phyloP scores from a whole-genome alignment of 2,329 filamentous ascomycete species.

The Xylariomycetidae sp. region DNA sequence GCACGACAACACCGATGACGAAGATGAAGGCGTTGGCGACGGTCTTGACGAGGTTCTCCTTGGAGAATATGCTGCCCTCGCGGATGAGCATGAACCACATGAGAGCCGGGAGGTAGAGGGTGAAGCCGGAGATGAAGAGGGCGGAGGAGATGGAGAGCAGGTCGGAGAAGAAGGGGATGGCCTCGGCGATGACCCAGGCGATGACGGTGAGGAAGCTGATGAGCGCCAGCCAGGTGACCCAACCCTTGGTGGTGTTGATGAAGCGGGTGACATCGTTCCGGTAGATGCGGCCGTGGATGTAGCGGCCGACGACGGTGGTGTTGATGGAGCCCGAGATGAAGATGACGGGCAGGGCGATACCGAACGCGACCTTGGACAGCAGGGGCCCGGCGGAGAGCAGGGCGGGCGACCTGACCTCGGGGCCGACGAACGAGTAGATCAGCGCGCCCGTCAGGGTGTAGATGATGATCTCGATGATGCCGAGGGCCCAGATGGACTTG shows the following conservation, averaged over 20 bases:
- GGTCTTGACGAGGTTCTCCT: slow-evolving; percentile 20
- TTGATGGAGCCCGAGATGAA: slow-evolving; percentile 60
- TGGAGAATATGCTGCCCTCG: slow-evolving; percentile 22
- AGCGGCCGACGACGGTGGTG: slow-evolving; percentile 44
- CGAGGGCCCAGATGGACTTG: slow-evolving; percentile 44
- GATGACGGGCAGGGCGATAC: slow-evolving; percentile 57
- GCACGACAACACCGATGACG: slow-evolving; percentile 23
- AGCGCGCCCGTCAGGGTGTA: slow-evolving; percentile 56
- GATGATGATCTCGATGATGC: slow-evolving; percentile 47
- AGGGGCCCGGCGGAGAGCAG: slow-evolving; percentile 49
- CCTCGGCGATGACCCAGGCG: slow-evolving; percentile 65
- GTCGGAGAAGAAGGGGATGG: slow-evolving; percentile 67
- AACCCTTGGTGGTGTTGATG: slow-evolving; percentile 29
- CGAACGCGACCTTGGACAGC: slow-evolving; percentile 55
- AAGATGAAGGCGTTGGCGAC: slow-evolving; percentile 20
- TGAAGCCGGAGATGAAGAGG: slow-evolving; percentile 45
- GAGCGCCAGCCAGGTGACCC: slow-evolving; percentile 50
- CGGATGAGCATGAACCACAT: slow-evolving; percentile 29
- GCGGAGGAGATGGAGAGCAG: slow-evolving; percentile 51
- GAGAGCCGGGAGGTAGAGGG: slow-evolving; percentile 27
- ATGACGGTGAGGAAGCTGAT: slow-evolving; percentile 53
- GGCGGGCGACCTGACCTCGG: slow-evolving; percentile 51
- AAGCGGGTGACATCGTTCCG: slow-evolving; percentile 24
- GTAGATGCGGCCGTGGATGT: slow-evolving; percentile 29
- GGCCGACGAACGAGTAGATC: slow-evolving; percentile 57